A percentile compares a stretch with the other conserved stretches of the same genome.
These are phyloP conservation scores for Sugiyamaella pinicola DNA, from an alignment of 1,139 yeast species.

Conservation along the genomic window DNA sequence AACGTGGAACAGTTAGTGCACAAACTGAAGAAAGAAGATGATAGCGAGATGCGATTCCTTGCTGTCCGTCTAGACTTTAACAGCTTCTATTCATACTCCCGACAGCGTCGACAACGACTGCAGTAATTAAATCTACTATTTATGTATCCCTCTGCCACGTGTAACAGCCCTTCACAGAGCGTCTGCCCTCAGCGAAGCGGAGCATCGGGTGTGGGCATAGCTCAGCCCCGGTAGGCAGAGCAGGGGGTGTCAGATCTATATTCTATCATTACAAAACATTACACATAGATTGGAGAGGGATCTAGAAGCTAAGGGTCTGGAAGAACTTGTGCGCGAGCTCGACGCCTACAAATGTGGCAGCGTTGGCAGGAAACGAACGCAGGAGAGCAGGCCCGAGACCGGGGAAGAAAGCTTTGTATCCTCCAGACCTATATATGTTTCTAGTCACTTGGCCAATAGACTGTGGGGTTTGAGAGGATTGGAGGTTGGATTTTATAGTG, in stretches of 20 bases:
- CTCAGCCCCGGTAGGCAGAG: no score
- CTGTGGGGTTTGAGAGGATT: conserved; percentile 60
- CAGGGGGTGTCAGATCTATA: background rate
- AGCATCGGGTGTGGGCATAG: no score
- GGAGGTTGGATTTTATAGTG: conserved; percentile 87
- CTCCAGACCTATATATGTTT: conserved; percentile 67
- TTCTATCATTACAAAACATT: conserved; percentile 10
- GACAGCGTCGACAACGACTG: conserved; percentile 1
- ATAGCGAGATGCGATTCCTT: conserved; percentile 44
- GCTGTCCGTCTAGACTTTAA: conserved; percentile 45
- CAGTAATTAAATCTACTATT: background rate
- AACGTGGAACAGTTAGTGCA: conserved; percentile 35
- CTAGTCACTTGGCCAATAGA: conserved; percentile 69
- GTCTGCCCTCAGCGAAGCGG: no score
- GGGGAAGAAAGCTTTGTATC: conserved; percentile 92
- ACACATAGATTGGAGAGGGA: conserved; percentile 5
- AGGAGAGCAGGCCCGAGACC: conserved; percentile 95
- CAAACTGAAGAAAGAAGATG: conserved; percentile 38
- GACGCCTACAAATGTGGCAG: conserved; percentile 95
- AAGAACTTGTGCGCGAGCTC: conserved; percentile 80
- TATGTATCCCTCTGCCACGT: background rate
- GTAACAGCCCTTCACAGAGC: no score
- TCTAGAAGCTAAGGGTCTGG: conserved; percentile 27
- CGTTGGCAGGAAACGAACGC: conserved; percentile 96
- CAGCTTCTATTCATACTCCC: conserved; percentile 37